Base-by-base conservation (phyloP, 2,329 filamentous ascomycete species). In the Colletotrichum gloeosporioides region DNA sequence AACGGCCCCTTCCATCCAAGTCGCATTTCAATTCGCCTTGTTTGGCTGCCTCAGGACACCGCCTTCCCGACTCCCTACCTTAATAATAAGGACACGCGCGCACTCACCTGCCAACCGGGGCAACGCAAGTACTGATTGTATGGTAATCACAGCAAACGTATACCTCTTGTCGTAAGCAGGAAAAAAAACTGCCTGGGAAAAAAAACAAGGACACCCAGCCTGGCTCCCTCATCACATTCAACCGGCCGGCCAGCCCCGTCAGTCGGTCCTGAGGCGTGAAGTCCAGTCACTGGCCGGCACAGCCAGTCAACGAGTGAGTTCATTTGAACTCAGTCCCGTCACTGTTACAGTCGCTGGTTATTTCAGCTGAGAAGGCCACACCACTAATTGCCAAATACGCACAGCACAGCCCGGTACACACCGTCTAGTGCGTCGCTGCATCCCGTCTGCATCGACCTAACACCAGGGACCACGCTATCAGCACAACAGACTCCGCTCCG, bases 1-100 rank as follows among this genome's bases (percentile, higher is more conserved):
- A 73, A 76, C 70, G 74, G 70, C 74, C 73, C 73, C 74, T 76
- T 76, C 73, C 70, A 65, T 57, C 49, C 59, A 76, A 61, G 16
- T 73, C 71, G 59, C 64, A 73, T 59, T 76, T 61, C 74, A 25
- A 73, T 76, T 76, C 64, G 74, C 44, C 64, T 76, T 74, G 57
- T 73, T 73, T 77, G 29, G 65, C 61, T 77, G 75, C 75, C 75
- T 77, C 61, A 77, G 75, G 75, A 77, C 27, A 36, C 22, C 13
- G 44, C 12, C 66, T 63, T 49, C 44, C 44, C 31, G 18, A 62
- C 59, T 62, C 67, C 57, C 39, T 65, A 73, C 70, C 70, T 68
- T 49, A 68, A 73, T 73, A 73, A 73, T 34, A 64, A 76, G 70
- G 70, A 69, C 59, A 76, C 64, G 25, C 62, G 69, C 59, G 64